Base-by-base conservation (phyloP, 495 filamentous ascomycete genomes). In the Apodospora peruviana region DNA sequence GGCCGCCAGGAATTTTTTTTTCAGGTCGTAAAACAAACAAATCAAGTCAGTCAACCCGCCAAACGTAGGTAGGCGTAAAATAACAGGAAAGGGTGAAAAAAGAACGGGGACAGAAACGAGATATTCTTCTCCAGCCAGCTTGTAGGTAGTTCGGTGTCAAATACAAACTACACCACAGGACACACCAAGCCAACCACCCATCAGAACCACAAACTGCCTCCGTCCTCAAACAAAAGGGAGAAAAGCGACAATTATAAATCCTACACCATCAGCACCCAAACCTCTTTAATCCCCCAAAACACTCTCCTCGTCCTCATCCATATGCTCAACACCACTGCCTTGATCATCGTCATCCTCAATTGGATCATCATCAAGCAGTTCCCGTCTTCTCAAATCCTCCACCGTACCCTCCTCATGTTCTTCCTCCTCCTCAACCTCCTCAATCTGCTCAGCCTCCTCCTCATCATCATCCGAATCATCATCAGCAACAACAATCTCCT, bases 271-370 rank as follows among this genome's bases (percentile, higher is more conserved):
- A 67, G 88, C 86, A 23, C 85, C 85, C 70, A 89, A 79, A 12
- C 89, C 69, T 51, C 84, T 82, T 68, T 56, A 88, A 67, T 89
- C 86, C 24, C 85, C 85, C 70, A 89, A 79, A 12, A 89, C 69
- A 52, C 84, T 82, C 48, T 85, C n/a, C n/a, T n/a, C 83, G 47
- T 81, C 82, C 22, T 77, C 74, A 45, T 80, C 78, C 55, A 68
- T 70, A 23, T 65, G 64, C 18, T 64, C 62, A 22, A 39, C 52
- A 19, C 39, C 48, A 18, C 43, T 55, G 11, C 72, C 72, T 32
- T 75, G 75, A 40, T 64, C 65, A 12, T 70, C 72, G 34, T 62
- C 62, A 5, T 57, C 77, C 5, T 72, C 70, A 38, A 25, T 56
- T 47, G 24, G 54, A 54, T 59, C 60, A 19, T 64, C 62, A 22